phyloP scores from a whole-genome alignment of 352 stramenopile genomes.

The Aphanomyces astaci region DNA sequence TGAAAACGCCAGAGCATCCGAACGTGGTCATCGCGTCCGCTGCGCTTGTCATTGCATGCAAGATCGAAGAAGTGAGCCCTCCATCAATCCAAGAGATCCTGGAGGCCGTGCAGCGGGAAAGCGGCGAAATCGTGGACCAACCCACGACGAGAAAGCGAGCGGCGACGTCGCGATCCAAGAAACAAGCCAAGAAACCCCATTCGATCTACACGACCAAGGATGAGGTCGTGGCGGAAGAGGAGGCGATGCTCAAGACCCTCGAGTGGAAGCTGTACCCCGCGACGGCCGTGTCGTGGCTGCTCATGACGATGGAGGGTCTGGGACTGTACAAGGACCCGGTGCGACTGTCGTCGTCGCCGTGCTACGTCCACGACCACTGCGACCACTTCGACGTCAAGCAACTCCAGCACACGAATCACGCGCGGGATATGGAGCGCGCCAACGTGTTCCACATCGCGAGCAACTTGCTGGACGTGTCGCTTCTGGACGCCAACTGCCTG shows the following conservation, averaged over 20 bases:
- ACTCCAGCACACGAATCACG: not conserved
- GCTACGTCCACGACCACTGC: conserved; percentile 6
- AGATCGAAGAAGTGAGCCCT: conserved; percentile 17
- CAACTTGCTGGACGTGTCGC: conserved; percentile 9
- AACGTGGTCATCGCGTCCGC: conserved; percentile 1
- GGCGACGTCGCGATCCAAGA: not conserved
- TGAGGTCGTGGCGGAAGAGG: conserved; percentile 12
- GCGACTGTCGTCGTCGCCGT: conserved; percentile 10
- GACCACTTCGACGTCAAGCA: conserved; percentile 2
- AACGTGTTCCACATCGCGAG: conserved; percentile 17
- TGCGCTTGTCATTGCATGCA: conserved; percentile 7
- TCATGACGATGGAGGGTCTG: conserved; percentile 16
- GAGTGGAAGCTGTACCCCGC: conserved; percentile 19
- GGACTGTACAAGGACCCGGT: conserved; percentile 13
- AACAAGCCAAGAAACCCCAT: not conserved
- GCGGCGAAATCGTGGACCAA: not conserved
- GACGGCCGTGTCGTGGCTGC: conserved; percentile 11
- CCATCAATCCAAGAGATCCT: conserved; percentile 15
- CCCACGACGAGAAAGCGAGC: not conserved
- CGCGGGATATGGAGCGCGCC: not conserved
- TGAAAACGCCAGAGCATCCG: conserved; percentile 11
- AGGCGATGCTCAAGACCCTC: conserved; percentile 9
- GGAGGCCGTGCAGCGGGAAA: conserved; percentile 16
- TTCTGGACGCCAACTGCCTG: conserved; percentile 5
- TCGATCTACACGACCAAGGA: conserved; percentile 20